These are phyloP conservation scores for Ustilago trichophora DNA, from an alignment of 1,284 basidiomycete species.

Conservation along the genomic window DNA sequence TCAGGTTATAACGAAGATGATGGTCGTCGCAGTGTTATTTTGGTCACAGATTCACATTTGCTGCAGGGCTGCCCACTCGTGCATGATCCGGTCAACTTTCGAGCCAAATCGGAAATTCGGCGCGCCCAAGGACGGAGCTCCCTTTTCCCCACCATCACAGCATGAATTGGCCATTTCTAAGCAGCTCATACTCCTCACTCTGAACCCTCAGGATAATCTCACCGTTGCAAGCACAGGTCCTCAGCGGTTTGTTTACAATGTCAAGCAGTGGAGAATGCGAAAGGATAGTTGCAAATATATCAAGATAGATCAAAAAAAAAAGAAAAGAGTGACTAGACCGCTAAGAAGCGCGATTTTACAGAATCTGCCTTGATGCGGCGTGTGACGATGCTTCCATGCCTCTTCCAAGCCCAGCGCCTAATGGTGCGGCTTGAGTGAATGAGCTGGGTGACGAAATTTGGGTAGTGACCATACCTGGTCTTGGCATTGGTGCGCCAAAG, in stretches of 20 bases:
- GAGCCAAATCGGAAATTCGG: not conserved
- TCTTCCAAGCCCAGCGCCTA: slow-evolving; percentile 24
- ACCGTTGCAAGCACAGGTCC: too few species aligned
- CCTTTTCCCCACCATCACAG: too few species aligned
- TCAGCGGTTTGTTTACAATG: too few species aligned
- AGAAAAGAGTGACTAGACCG: not conserved
- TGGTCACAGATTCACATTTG: not conserved
- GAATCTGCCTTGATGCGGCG: slow-evolving; percentile 19
- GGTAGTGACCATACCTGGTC: slow-evolving; percentile 22
- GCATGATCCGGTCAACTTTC: not conserved
- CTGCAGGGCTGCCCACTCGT: slow-evolving; percentile 1
- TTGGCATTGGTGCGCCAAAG: slow-evolving; percentile 27
- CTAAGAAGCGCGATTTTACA: too few species aligned
- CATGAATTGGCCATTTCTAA: slow-evolving; percentile 3
- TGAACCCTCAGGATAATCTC: too few species aligned
- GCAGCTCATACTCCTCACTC: not conserved
- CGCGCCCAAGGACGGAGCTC: not conserved
- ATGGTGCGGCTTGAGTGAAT: slow-evolving; percentile 21
- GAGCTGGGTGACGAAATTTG: slow-evolving; percentile 24
- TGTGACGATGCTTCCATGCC: slow-evolving; percentile 13
- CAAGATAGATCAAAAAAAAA: not conserved
- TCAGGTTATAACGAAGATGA: not conserved
- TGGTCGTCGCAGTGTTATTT: not conserved
- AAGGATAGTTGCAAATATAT: not conserved
- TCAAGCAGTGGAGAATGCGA: not conserved